Percentiles rank a stretch among this genome's conserved stretches.
These are phyloP conservation scores for Massarina eburnea DNA, from an alignment of 2,329 filamentous ascomycete genomes.

Conservation along the genomic window DNA sequence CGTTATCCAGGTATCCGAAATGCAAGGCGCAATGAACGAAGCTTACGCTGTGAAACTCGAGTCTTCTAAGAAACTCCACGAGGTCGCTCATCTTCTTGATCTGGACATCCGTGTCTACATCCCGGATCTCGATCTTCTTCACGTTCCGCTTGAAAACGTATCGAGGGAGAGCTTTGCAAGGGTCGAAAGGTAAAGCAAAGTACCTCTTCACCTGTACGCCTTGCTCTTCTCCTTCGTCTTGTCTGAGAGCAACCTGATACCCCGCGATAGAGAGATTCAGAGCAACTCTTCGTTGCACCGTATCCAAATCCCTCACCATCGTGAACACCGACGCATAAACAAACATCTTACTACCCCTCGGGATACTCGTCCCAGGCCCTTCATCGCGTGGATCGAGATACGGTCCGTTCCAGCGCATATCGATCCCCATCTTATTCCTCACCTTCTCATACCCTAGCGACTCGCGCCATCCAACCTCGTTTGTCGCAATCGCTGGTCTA, in stretches of 20 bases:
- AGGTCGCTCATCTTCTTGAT: background rate
- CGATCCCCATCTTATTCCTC: background rate
- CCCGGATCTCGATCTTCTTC: background rate
- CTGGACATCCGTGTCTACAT: background rate
- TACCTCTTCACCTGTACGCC: background rate
- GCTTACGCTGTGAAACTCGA: background rate
- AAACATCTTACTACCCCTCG: background rate
- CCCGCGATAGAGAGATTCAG: background rate
- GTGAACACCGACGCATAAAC: background rate
- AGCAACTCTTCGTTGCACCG: background rate
- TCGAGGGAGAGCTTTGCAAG: background rate
- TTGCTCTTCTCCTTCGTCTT: background rate
- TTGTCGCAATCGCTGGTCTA: background rate
- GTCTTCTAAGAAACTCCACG: background rate
- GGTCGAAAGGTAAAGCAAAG: background rate
- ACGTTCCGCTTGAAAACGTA: background rate
- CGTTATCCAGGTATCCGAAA: too few relatives aligned
- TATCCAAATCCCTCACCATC: background rate
- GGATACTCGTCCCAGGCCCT: background rate
- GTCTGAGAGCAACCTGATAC: background rate
- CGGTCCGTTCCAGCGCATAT: slow-evolving; percentile 5
- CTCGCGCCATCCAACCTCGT: background rate
- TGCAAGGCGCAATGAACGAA: too few relatives aligned
- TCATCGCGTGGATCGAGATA: background rate
- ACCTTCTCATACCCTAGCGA: background rate